Conservation (phyloP, 2,329 filamentous ascomycete species). For the Penicillium freii region DNA sequence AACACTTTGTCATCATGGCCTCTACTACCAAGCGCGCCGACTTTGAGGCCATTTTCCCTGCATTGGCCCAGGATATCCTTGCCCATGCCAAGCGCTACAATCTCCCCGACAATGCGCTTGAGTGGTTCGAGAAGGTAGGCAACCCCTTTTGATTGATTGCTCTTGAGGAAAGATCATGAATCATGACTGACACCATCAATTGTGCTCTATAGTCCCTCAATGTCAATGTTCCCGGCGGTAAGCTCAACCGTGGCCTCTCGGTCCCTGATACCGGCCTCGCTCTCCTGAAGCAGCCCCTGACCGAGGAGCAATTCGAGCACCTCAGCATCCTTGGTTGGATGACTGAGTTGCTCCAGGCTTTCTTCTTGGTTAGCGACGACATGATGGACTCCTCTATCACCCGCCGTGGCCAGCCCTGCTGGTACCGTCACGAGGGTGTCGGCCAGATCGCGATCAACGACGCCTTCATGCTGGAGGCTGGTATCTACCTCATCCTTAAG, state of each 20-base stretch:
- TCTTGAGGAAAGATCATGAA: neutral
- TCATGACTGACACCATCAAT: constrained; percentile 4
- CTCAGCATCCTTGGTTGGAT: constrained; percentile 91
- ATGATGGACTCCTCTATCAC: constrained; percentile 98
- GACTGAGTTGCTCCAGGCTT: constrained; percentile 96
- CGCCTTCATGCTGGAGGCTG: constrained; percentile 87
- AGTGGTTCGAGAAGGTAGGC: constrained; percentile 81
- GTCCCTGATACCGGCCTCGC: constrained; percentile 87
- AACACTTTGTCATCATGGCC: constrained; percentile 52
- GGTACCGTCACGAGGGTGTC: constrained; percentile 87
- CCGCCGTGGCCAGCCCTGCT: constrained; percentile 89
- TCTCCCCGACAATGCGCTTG: constrained; percentile 72
- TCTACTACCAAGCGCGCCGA: constrained; percentile 68
- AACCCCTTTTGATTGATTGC: neutral
- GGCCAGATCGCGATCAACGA: constrained; percentile 99
- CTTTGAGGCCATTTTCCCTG: constrained; percentile 88
- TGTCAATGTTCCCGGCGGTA: constrained; percentile 86
- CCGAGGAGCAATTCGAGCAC: constrained; percentile 80
- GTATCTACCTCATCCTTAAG: constrained; percentile 88
- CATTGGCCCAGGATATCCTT: constrained; percentile 77
- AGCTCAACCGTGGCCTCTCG: constrained; percentile 98
- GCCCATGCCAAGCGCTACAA: constrained; percentile 78
- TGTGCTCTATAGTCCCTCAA: constrained; percentile 64
- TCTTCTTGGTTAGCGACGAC: constrained; percentile 97
- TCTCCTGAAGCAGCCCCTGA: constrained; percentile 70